Evolutionary conservation across 495 filamentous ascomycete species (phyloP).

Genomic region (Aspergillus incahuasiensis): DNA sequence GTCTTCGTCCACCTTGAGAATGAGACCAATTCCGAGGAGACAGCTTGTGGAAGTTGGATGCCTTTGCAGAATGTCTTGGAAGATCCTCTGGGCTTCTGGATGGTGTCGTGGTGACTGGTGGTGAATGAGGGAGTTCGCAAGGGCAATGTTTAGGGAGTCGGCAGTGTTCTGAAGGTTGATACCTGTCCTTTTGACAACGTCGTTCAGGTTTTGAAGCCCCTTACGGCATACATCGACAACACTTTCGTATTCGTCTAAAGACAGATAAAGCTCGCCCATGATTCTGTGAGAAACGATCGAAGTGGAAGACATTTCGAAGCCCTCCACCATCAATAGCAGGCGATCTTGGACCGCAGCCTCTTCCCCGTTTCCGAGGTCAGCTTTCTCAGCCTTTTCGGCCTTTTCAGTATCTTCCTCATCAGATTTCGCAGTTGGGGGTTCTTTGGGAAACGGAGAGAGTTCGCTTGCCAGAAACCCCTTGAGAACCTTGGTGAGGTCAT

Average conservation of each 20-base stretch:
- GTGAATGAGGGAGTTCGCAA: slow-evolving; percentile 78
- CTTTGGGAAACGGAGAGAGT: slow-evolving; percentile 71
- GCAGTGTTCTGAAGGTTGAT: slow-evolving; percentile 58
- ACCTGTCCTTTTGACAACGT: slow-evolving; percentile 60
- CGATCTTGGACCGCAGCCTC: slow-evolving; percentile 65
- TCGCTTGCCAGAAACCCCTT: slow-evolving; percentile 77
- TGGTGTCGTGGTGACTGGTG: slow-evolving; percentile 89
- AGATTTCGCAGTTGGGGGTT: slow-evolving; percentile 21
- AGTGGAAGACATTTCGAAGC: slow-evolving; percentile 59
- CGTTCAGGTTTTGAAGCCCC: slow-evolving; percentile 56
- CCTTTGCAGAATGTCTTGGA: slow-evolving; percentile 69
- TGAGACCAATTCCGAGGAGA: slow-evolving; percentile 82
- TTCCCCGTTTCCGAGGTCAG: slow-evolving; percentile 24
- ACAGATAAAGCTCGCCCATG: slow-evolving; percentile 78
- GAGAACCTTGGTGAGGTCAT: slow-evolving; percentile 73
- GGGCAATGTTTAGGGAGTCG: slow-evolving; percentile 68
- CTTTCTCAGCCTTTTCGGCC: slow-evolving; percentile 19
- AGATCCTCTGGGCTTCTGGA: slow-evolving; percentile 75
- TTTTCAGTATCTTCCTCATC: slow-evolving; percentile 24
- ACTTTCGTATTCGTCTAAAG: slow-evolving; percentile 81
- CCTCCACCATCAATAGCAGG: slow-evolving; percentile 77
- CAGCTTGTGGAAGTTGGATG: slow-evolving; percentile 70
- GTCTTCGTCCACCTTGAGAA: slow-evolving; percentile 88
- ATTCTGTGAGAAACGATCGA: slow-evolving; percentile 82
- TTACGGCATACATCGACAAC: slow-evolving; percentile 73